Evolutionary conservation across 306 rosid species (phyloP), one percentile per base, ranked within the genome.

Genomic region (Phaseolus lunatus): DNA sequence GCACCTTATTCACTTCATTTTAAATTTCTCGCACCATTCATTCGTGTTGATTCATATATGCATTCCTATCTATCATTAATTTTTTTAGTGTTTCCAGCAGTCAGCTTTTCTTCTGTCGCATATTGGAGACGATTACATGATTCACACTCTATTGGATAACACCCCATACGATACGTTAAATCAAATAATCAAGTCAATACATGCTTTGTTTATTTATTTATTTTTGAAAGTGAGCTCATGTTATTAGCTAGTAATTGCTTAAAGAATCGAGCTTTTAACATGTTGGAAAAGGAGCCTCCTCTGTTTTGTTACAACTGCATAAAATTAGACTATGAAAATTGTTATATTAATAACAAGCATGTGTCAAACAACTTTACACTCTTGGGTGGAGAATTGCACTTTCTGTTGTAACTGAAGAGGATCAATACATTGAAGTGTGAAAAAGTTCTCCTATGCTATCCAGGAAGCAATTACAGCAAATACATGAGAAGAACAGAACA

Each of bases 391-490:
- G n/a, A 78, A 47, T 20, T 1, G 41, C 63, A 69, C 9, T 0
- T 45, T 24, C 72, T 44, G 56, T 22, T 14, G 26, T 29, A 29
- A 4, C 67, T 39, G 41, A 7, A 41, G 16, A 19, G 23, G 26
- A 66, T 43, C 37, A 67, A 43, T 27, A 12, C 23, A 20, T 52
- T 49, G 39, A 29, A 53, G 23, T 29, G 15, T 44, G 41, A 43
- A 39, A 50, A 49, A 5, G 0, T 27, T 58, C 6, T 41, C 35
- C 15, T 1, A 15, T 29, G 3, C 65, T 57, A 5, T 61, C 59
- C 1, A 18, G 45, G 61, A 15, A 70, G 39, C 31, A 41, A 72
- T 73, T 56, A 77, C 68, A 77, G 13, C 59, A n/a, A n/a, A 33
- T 20, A 69, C 31, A 14, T 37, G 16, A 26, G 20, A 45, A 76